Evolutionary conservation across 257 asterid genomes (phyloP), one percentile per base, ranked within the genome.

Genomic region (Plantago elongata): DNA sequence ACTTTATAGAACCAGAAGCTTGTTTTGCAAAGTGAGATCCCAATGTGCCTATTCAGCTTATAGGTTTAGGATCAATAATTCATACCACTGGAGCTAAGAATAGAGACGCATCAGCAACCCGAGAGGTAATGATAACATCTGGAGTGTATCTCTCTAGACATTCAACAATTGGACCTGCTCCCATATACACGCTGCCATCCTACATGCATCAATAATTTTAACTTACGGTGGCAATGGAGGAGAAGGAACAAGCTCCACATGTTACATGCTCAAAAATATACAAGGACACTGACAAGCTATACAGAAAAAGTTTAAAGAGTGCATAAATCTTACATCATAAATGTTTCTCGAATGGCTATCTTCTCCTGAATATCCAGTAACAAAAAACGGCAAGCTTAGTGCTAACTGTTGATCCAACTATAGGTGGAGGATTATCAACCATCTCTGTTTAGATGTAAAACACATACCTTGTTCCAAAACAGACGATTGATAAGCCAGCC

Each of bases 31-130:
- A 34, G 8, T 34, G 40, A 34, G 8, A 34, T 34, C 40, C 8
- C 40, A 34, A 62, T 44, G 12, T 27, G 43, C 43, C 34, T 27
- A 46, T 45, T 48, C 18, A 61, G 43, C 18, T 57, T 38, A 50
- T 27, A 57, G 63, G 62, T 59, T 61, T 48, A 63, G 55, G 60
- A 60, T 59, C 40, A 22, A 14, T 10, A 12, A 12, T 52, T 52
- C 75, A 63, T 81, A 89, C 99, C 99, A 93, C 87, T 54, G 99
- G 96, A 72, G 74, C 96, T 77, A 93, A 75, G 79, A 93, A 93
- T 65, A 93, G 77, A 69, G 99, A 73, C 60, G 99, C 99, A 83
- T 93, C 99, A 7, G 99, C 99, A 75, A 89, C 96, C 57, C 99
- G 82, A 71, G 99, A 85, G 71, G 99, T 89, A 64, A 93, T 82